Percentiles rank a stretch among this genome's conserved stretches.
Evolutionary conservation across 1,139 yeast genomes (phyloP).

Genomic region (Suhomyces bribrorum): DNA sequence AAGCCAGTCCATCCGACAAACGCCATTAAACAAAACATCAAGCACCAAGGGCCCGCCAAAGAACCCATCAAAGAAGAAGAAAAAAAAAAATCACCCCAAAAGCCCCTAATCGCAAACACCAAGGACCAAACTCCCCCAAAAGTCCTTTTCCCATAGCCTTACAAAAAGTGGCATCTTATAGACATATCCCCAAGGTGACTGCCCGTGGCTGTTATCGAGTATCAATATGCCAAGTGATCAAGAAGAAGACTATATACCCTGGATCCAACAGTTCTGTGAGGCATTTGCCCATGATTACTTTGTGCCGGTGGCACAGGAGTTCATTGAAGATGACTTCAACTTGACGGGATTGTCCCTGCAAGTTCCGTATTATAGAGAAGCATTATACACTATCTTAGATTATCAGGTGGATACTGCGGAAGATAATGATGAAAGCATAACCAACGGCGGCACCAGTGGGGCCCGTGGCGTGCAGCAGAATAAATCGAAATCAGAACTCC

Average conservation of each 20-base stretch:
- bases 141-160: too few relatives aligned
- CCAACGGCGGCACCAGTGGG: slow-evolving; percentile 12
- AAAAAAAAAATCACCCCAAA: too few relatives aligned
- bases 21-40: too few relatives aligned
- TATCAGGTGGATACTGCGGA: slow-evolving; percentile 80
- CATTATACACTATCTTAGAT: slow-evolving; percentile 79
- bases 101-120: too few relatives aligned
- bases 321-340: slow-evolving; percentile 95
- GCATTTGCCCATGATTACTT: slow-evolving; percentile 90
- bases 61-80: too few relatives aligned
- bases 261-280: slow-evolving; percentile 90
- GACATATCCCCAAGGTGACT: too few relatives aligned
- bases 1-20: too few relatives aligned
- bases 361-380: slow-evolving; percentile 91
- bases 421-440: slow-evolving; percentile 23
- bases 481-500: slow-evolving; percentile 43
- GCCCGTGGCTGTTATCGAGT: too few relatives aligned
- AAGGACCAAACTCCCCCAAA: too few relatives aligned
- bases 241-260: slow-evolving; percentile 69
- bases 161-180: too few relatives aligned
- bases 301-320: slow-evolving; percentile 89
- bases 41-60: too few relatives aligned
- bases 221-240: slow-evolving; percentile 47
- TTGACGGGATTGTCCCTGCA: slow-evolving; percentile 83
- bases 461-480: slow-evolving; percentile 9